Conservation (phyloP, 352 stramenopile genomes). For the Globisporangium viniferum region DNA sequence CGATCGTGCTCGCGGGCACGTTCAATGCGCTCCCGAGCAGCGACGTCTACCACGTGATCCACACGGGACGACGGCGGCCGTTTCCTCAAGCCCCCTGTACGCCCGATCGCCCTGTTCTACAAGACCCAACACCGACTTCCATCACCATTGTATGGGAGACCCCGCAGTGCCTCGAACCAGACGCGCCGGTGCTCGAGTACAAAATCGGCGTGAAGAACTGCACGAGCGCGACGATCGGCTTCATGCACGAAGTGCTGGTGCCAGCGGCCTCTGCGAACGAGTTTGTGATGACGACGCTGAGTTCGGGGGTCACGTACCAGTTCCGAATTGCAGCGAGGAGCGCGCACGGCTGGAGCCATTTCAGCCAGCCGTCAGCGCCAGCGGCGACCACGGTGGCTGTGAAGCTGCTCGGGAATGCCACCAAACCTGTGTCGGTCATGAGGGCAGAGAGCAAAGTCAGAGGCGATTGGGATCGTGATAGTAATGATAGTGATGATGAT, state of each 20-base stretch:
- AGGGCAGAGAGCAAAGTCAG: background rate
- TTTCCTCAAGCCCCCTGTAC: conserved; percentile 36
- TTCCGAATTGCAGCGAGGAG: conserved; percentile 79
- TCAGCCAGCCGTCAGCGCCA: conserved; percentile 62
- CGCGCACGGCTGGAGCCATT: conserved; percentile 58
- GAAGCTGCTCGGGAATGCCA: conserved; percentile 11
- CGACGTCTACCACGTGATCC: conserved; percentile 79
- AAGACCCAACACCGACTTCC: conserved; percentile 42
- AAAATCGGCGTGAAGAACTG: conserved; percentile 65
- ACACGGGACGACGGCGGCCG: conserved; percentile 50
- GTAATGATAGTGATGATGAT: background rate
- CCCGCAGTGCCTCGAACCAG: conserved; percentile 21
- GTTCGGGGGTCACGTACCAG: conserved; percentile 79
- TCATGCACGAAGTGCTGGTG: conserved; percentile 44
- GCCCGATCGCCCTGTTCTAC: conserved; percentile 32
- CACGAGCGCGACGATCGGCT: conserved; percentile 45
- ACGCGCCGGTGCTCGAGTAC: conserved; percentile 42
- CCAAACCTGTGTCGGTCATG: background rate
- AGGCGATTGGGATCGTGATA: background rate
- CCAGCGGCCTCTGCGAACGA: conserved; percentile 12
- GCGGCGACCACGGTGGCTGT: conserved; percentile 36
- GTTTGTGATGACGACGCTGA: conserved; percentile 57
- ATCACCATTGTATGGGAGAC: conserved; percentile 47
- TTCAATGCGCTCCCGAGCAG: conserved; percentile 80
- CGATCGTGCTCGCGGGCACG: conserved; percentile 74